Evolutionary conservation across 176 grass and related monocot genomes (phyloP), one percentile per base, ranked within the genome.

Genomic region (Thinopyrum elongatum): DNA sequence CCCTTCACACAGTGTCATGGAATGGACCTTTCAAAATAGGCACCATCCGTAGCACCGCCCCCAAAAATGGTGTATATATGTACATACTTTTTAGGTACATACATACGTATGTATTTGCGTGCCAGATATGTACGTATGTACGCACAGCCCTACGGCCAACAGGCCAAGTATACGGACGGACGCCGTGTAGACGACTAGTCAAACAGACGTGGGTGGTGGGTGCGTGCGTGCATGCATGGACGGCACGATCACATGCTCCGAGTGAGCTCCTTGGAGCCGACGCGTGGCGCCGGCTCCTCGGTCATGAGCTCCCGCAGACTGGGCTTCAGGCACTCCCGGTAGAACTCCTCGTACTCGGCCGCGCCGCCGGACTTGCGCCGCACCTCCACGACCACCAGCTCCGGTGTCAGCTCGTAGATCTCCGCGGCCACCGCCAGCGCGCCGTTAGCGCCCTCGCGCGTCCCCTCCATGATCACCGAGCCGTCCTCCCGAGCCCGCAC

Each of bases 321-420:
- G 17, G 97, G 94, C 79, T 88, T 90, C 38, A 99, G 89, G 65
- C 89, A 80, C 51, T 77, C 60, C 22, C 65, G 82, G 81, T 91
- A 96, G 80, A 99, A 98, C 36, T 94, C 90, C 35, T 99, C 97
- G 77, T 99, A 99, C 79, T 99, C 97, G n/a, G 87, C 65, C 49
- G 79, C 71, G 78, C 78, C 88, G 73, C 97, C 97, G n/a, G 97
- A 81, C 87, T 90, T 96, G 60, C 90, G 93, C 36, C 93, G 88
- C 53, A 96, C 88, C 88, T 96, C 94, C 53, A 99, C 97, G 3
- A 99, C 97, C 0, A 91, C 62, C 42, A 99, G 89, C 39, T 91
- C 95, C 22, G 92, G 46, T 19, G 97, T 99, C 41, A 99, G 87
- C 88, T 99, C 92, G 76, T 90, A 99, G 75, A 99, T 99, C 87